phyloP scores from a whole-genome alignment of 768 basidiomycete genomes.

The Xanthoconium stramineum region DNA sequence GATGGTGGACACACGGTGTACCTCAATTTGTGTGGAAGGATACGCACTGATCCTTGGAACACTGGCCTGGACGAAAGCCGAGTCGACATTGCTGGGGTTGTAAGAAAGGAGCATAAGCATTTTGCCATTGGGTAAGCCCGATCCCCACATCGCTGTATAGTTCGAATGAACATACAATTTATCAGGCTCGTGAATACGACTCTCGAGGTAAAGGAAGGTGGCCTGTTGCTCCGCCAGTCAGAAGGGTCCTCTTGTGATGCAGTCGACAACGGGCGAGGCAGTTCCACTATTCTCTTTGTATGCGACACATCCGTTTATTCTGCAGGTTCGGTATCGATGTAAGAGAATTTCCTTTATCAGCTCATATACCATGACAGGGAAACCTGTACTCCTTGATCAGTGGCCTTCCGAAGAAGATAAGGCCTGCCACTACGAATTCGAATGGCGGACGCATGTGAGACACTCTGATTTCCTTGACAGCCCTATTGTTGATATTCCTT shows the following conservation, averaged over 20 bases:
- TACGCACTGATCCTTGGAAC: constrained; percentile 57
- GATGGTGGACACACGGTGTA: constrained; percentile 44
- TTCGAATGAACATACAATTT: background rate
- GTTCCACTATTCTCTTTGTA: constrained; percentile 70
- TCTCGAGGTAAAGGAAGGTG: constrained; percentile 47
- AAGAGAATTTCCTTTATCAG: background rate
- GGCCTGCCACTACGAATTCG: constrained; percentile 77
- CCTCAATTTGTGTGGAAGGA: constrained; percentile 64
- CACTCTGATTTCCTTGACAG: background rate
- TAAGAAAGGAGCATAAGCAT: constrained; percentile 59
- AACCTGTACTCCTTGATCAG: constrained; percentile 58
- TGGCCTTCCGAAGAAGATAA: constrained; percentile 57
- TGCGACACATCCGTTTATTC: constrained; percentile 68
- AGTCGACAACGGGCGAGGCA: constrained; percentile 44
- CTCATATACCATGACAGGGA: constrained; percentile 30
- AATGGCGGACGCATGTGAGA: constrained; percentile 80
- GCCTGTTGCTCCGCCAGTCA: constrained; percentile 54
- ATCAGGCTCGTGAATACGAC: constrained; percentile 53
- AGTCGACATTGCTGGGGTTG: constrained; percentile 59
- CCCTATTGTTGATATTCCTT: background rate
- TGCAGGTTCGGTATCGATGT: constrained; percentile 34
- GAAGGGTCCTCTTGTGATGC: constrained; percentile 63
- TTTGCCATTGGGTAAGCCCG: constrained; percentile 65
- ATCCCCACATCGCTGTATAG: background rate
- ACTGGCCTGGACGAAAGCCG: constrained; percentile 45